Evolutionary conservation across 2,329 filamentous ascomycete species (phyloP).

Genomic region (Cladosporium sphaerospermum): DNA sequence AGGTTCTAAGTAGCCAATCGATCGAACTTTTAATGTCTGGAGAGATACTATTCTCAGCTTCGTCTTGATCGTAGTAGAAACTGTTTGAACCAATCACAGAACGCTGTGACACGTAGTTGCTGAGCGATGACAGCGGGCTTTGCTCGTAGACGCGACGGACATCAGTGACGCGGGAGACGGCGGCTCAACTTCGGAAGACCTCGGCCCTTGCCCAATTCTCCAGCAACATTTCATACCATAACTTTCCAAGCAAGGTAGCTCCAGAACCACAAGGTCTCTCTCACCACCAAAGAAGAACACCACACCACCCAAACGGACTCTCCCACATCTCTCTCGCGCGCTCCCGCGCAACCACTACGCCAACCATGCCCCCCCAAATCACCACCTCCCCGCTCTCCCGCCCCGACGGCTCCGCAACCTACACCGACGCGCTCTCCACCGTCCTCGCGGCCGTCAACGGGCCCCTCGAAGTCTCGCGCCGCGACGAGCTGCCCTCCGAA

Average conservation of each 20-base stretch:
- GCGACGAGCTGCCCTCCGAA: conserved; percentile 88
- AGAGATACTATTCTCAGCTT: too few relatives aligned
- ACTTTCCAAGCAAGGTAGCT: not conserved
- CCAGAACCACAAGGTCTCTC: not conserved
- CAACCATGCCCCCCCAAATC: conserved; percentile 20
- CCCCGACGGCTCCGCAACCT: conserved; percentile 74
- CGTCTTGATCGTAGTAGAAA: too few relatives aligned
- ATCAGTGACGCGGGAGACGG: not conserved
- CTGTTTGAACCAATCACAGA: too few relatives aligned
- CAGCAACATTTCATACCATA: not conserved
- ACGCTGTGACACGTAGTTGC: too few relatives aligned
- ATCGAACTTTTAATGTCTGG: too few relatives aligned
- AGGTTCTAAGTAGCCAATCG: too few relatives aligned
- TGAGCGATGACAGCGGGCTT: too few relatives aligned
- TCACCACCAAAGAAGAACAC: too few relatives aligned
- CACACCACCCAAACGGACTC: not conserved
- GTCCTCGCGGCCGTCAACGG: conserved; percentile 86
- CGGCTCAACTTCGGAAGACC: not conserved
- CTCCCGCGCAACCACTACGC: not conserved
- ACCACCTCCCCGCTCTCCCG: conserved; percentile 50
- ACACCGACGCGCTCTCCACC: conserved; percentile 68
- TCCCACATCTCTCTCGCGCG: not conserved
- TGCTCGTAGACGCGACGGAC: too few relatives aligned
- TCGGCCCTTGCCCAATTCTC: not conserved
- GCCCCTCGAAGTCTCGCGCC: conserved; percentile 79